phyloP scores from a whole-genome alignment of 2,329 filamentous ascomycete genomes.

The Aspergillus sp. region DNA sequence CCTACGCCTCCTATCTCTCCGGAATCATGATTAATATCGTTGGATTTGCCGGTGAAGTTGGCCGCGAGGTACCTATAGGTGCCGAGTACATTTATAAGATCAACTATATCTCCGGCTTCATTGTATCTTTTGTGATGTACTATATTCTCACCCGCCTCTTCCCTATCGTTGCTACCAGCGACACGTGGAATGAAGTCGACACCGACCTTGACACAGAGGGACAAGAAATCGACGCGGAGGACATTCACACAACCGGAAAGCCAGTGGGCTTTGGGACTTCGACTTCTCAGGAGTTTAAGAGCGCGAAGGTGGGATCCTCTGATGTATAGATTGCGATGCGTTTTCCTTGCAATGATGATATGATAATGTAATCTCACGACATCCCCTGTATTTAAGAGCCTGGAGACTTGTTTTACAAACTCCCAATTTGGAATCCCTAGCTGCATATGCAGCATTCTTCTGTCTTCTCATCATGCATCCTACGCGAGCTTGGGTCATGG shows the following conservation, averaged over 20 bases:
- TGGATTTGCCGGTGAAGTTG: slow-evolving; percentile 82
- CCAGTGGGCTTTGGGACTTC: slow-evolving; percentile 10
- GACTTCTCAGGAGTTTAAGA: slow-evolving; percentile 22
- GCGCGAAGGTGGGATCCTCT: slow-evolving; percentile 16
- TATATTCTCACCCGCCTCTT: slow-evolving; percentile 67
- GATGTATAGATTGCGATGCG: slow-evolving; percentile 10
- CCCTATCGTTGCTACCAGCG: slow-evolving; percentile 72
- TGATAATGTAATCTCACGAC: background rate
- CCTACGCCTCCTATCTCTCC: slow-evolving; percentile 75
- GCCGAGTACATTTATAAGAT: slow-evolving; percentile 85
- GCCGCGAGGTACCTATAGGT: slow-evolving; percentile 68
- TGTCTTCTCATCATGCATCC: too few relatives aligned
- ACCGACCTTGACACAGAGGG: slow-evolving; percentile 37
- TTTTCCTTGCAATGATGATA: slow-evolving; percentile 1
- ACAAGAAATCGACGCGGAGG: slow-evolving; percentile 31
- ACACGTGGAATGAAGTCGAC: slow-evolving; percentile 73
- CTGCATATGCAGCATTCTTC: background rate
- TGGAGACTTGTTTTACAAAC: background rate
- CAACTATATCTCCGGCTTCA: slow-evolving; percentile 86
- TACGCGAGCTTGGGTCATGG: too few relatives aligned
- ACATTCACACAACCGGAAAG: slow-evolving; percentile 14
- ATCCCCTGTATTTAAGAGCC: background rate
- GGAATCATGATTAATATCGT: slow-evolving; percentile 90
- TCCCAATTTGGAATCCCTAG: background rate
- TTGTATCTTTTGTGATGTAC: slow-evolving; percentile 67